Conservation (phyloP, 768 basidiomycete genomes). For the Pleurotus djamor region DNA sequence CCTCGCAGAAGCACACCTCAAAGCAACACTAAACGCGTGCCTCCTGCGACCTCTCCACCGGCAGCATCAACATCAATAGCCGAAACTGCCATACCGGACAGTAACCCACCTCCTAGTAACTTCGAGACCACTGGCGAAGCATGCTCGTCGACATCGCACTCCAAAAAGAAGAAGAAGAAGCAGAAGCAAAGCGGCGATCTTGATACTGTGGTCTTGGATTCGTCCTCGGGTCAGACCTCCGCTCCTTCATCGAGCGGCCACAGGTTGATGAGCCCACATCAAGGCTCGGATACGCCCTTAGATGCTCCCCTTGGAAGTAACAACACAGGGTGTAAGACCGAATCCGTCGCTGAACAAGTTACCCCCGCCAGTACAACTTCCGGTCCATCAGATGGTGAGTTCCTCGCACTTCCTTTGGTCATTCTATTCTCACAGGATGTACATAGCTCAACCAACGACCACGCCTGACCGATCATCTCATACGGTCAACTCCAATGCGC, state of each 20-base stretch:
- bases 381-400: background rate
- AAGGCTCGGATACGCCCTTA: background rate
- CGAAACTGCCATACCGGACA: background rate
- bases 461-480: background rate
- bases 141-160: background rate
- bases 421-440: background rate
- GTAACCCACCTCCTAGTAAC: background rate
- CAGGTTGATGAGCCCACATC: background rate
- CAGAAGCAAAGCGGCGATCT: slow-evolving; percentile 6
- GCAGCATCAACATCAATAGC: background rate
- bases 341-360: background rate
- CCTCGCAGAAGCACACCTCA: background rate
- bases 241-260: background rate
- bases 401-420: background rate
- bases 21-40: background rate
- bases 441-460: background rate
- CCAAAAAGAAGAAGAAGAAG: slow-evolving; percentile 24
- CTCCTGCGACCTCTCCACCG: background rate
- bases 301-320: background rate
- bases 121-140: background rate
- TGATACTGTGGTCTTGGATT: background rate
- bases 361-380: background rate
- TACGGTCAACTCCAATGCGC: slow-evolving; percentile 9
- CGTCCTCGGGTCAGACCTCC: background rate
- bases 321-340: background rate